phyloP scores from a whole-genome alignment of 2,329 filamentous ascomycete species.

The Cladosporium sp. region DNA sequence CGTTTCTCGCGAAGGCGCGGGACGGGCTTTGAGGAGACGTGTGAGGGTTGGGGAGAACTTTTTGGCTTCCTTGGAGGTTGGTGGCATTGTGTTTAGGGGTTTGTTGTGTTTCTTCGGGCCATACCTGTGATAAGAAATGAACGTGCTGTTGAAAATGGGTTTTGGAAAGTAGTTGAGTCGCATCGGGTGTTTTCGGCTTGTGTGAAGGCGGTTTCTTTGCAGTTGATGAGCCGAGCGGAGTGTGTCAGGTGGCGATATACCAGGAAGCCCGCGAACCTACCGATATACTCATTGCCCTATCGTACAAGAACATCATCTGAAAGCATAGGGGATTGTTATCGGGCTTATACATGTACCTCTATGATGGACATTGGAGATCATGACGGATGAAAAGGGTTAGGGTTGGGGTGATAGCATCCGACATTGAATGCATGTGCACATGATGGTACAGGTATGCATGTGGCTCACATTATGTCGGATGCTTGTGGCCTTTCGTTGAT shows the following conservation, averaged over 20 bases:
- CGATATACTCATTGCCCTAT: background rate
- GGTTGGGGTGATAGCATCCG: background rate
- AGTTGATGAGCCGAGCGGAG: background rate
- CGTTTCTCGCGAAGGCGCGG: conserved; percentile 15
- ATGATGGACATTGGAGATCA: background rate
- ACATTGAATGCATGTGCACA: too few species aligned
- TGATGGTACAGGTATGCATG: too few species aligned
- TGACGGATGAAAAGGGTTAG: background rate
- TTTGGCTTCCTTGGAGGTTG: conserved; percentile 11
- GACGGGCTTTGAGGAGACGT: conserved; percentile 20
- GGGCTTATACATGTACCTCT: background rate
- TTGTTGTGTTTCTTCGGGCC: background rate
- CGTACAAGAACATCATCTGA: background rate
- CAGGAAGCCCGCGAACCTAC: background rate
- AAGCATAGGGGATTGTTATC: background rate
- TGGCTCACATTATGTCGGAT: too few species aligned
- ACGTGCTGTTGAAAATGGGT: background rate
- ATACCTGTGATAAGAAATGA: background rate
- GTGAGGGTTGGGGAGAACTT: conserved; percentile 21
- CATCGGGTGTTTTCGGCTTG: background rate
- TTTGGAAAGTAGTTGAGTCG: background rate
- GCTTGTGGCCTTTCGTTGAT: too few species aligned
- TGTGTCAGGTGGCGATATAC: background rate
- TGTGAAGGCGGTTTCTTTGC: background rate
- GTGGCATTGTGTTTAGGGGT: background rate